Evolutionary conservation across 2,329 filamentous ascomycete genomes (phyloP).

Genomic region (Diaporthe ilicicola): DNA sequence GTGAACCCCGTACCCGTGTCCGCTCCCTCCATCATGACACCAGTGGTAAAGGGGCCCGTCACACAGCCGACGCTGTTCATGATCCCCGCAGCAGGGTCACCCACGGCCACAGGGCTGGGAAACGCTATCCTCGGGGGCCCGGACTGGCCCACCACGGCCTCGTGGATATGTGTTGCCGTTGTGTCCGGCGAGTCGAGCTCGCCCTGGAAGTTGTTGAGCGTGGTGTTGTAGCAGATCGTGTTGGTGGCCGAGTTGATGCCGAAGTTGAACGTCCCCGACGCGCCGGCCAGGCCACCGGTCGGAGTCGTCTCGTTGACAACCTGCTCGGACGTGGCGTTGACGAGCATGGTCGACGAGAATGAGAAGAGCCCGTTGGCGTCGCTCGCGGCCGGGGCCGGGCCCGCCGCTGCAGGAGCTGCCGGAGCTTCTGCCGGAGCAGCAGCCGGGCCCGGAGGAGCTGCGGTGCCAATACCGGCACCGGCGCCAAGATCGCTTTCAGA

Average conservation of each 20-base stretch:
- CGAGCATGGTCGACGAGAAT: slow-evolving; percentile 1
- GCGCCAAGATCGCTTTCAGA: background rate
- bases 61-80: slow-evolving; percentile 37
- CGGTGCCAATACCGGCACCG: background rate
- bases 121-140: slow-evolving; percentile 56
- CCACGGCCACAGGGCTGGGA: slow-evolving; percentile 52
- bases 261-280: slow-evolving; percentile 57
- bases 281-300: slow-evolving; percentile 47
- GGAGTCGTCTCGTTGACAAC: slow-evolving; percentile 51
- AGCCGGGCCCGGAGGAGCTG: background rate
- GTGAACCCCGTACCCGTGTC: slow-evolving; percentile 56
- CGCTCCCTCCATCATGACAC: slow-evolving; percentile 48
- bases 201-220: slow-evolving; percentile 53
- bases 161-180: slow-evolving; percentile 60
- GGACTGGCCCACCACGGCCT: slow-evolving; percentile 50
- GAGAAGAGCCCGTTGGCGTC: slow-evolving; percentile 1
- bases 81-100: slow-evolving; percentile 35
- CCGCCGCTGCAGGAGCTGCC: background rate
- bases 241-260: slow-evolving; percentile 52
- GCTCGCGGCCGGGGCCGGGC: background rate
- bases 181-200: slow-evolving; percentile 53
- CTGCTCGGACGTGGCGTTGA: slow-evolving; percentile 51
- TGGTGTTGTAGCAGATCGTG: slow-evolving; percentile 52
- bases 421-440: background rate
- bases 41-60: slow-evolving; percentile 54